These are phyloP conservation scores for Stereocaulon alpinum DNA, from an alignment of 495 filamentous ascomycete species.

Conservation along the genomic window DNA sequence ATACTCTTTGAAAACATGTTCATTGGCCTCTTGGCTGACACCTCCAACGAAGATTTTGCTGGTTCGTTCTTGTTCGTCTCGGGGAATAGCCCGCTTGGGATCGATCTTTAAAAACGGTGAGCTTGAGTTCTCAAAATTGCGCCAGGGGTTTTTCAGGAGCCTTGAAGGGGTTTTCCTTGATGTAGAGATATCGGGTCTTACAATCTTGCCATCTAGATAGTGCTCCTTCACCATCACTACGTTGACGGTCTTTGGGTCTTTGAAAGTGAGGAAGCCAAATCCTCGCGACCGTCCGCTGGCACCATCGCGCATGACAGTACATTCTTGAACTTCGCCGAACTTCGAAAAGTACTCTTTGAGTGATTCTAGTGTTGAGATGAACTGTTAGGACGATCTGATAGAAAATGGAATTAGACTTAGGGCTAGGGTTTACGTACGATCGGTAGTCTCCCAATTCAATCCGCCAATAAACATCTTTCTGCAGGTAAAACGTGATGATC, in stretches of 20 bases:
- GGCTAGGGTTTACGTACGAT: conserved; percentile 55
- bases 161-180: conserved; percentile 11
- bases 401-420: neutral
- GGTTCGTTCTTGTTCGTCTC: conserved; percentile 95
- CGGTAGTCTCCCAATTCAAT: conserved; percentile 97
- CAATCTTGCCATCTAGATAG: conserved; percentile 95
- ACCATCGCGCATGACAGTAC: conserved; percentile 96
- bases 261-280: conserved; percentile 96
- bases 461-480: conserved; percentile 99
- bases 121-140: conserved; percentile 8
- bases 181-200: conserved; percentile 39
- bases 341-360: conserved; percentile 98
- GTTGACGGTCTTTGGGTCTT: conserved; percentile 92
- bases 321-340: conserved; percentile 94
- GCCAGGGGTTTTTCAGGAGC: conserved; percentile 9
- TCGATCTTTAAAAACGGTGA: conserved; percentile 61
- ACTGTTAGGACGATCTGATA: conserved; percentile 8
- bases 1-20: conserved; percentile 90
- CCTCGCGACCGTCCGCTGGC: conserved; percentile 87
- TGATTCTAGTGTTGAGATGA: conserved; percentile 55
- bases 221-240: conserved; percentile 99
- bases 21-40: conserved; percentile 92
- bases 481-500: conserved; percentile 17
- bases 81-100: conserved; percentile 92
- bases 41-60: conserved; percentile 98